Evolutionary conservation across 2,329 filamentous ascomycete genomes (phyloP).

Genomic region (Juglanconis juglandina): DNA sequence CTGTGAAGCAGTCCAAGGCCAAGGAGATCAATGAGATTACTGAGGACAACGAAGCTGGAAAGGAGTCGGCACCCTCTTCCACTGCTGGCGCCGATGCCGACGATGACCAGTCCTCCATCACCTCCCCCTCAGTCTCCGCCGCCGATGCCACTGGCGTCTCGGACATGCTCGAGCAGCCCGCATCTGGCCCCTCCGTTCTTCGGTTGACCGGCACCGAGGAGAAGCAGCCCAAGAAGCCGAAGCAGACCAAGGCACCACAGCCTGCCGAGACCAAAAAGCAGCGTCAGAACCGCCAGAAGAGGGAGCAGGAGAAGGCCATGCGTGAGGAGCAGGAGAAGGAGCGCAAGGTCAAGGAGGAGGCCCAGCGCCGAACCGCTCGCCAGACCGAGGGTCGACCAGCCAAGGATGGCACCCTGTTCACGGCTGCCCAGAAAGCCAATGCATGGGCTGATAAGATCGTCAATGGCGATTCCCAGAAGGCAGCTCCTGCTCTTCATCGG

Average conservation of each 20-base stretch:
- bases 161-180: conserved; percentile 82
- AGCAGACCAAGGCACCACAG: conserved; percentile 61
- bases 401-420: conserved; percentile 70
- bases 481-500: conserved; percentile 37
- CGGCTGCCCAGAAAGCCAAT: conserved; percentile 39
- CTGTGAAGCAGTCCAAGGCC: conserved; percentile 66
- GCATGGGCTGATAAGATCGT: conserved; percentile 38
- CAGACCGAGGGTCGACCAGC: conserved; percentile 78
- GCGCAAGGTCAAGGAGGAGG: conserved; percentile 73
- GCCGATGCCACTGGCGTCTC: conserved; percentile 67
- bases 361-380: conserved; percentile 77
- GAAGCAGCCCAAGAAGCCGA: conserved; percentile 56
- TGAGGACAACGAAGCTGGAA: conserved; percentile 44
- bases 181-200: conserved; percentile 68
- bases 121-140: conserved; percentile 60
- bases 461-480: conserved; percentile 39
- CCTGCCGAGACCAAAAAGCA: conserved; percentile 88
- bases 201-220: conserved; percentile 66
- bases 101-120: conserved; percentile 70
- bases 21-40: conserved; percentile 52
- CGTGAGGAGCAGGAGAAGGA: conserved; percentile 76
- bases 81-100: conserved; percentile 73
- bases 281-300: conserved; percentile 87
- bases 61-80: conserved; percentile 64
- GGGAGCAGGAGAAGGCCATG: conserved; percentile 70